phyloP scores from a whole-genome alignment of 1,284 basidiomycete species.

The Ceraceosorus bombacis region DNA sequence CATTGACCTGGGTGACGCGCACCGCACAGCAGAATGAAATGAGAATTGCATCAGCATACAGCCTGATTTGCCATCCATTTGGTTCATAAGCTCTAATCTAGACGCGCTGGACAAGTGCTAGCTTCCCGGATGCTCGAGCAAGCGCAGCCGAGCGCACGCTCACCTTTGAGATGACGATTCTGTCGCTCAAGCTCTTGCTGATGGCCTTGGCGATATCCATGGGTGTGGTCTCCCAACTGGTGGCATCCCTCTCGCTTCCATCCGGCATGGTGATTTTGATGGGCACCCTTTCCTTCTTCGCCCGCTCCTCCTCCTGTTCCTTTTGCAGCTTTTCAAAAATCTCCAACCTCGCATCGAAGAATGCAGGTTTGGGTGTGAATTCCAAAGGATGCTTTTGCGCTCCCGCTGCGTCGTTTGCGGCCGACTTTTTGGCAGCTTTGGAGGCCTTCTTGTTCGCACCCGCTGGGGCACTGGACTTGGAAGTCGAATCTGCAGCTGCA shows the following conservation, averaged over 20 bases:
- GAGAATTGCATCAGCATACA: no score
- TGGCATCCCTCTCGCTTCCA: constrained; percentile 73
- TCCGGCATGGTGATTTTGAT: constrained; percentile 82
- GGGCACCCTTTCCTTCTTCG: constrained; percentile 59
- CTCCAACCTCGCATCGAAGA: constrained; percentile 79
- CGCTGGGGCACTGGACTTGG: constrained; percentile 19
- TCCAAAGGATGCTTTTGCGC: constrained; percentile 49
- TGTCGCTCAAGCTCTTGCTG: constrained; percentile 79
- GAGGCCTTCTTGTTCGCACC: constrained; percentile 7
- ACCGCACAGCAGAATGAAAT: no score
- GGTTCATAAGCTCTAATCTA: background rate
- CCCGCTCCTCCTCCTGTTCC: constrained; percentile 73
- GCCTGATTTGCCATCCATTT: constrained; percentile 1
- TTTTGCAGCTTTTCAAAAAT: constrained; percentile 83
- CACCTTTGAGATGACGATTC: constrained; percentile 85
- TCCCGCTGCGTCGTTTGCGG: constrained; percentile 18
- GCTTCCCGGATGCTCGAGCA: background rate
- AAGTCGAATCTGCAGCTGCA: constrained; percentile 7
- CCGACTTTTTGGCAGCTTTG: constrained; percentile 38
- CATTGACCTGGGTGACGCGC: constrained; percentile 61
- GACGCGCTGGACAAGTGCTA: background rate
- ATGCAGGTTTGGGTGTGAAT: constrained; percentile 75
- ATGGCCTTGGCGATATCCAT: constrained; percentile 82
- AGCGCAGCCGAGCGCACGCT: constrained; percentile 17
- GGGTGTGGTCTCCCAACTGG: constrained; percentile 92